Percentiles rank a stretch among this genome's conserved stretches.
Evolutionary conservation across 306 rosid genomes (phyloP).

Genomic region (Rosa multiflora): DNA sequence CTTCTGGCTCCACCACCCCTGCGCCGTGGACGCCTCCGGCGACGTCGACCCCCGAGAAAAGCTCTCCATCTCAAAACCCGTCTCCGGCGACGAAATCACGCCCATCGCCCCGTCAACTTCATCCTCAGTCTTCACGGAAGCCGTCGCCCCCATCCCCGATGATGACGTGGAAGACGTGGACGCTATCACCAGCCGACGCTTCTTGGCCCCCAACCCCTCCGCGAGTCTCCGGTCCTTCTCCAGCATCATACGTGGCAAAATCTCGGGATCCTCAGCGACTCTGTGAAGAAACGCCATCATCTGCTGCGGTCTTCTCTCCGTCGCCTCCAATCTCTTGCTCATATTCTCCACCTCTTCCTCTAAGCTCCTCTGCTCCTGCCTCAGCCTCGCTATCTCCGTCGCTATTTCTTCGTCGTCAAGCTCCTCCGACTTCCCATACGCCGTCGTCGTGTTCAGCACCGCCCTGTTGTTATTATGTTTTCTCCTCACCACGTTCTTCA

Average conservation of each 20-base stretch:
- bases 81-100: conserved; percentile 46
- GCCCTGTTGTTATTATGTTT: conserved; percentile 27
- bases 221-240: conserved; percentile 33
- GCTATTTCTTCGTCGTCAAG: conserved; percentile 53
- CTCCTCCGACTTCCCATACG: conserved; percentile 35
- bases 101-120: conserved; percentile 39
- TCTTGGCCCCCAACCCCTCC: conserved; percentile 33
- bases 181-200: conserved; percentile 40
- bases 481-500: conserved; percentile 58
- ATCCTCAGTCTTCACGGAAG: conserved; percentile 43
- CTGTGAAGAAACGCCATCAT: conserved; percentile 77
- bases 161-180: conserved; percentile 47
- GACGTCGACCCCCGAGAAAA: conserved; percentile 28
- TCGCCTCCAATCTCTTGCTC: conserved; percentile 67
- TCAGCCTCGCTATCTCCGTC: conserved; percentile 65
- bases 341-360: conserved; percentile 64
- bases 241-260: conserved; percentile 48
- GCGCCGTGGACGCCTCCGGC: conserved; percentile 10
- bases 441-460: neutral
- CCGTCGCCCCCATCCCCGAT: conserved; percentile 26
- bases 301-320: conserved; percentile 77
- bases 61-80: conserved; percentile 41
- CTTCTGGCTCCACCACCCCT: conserved; percentile 37
- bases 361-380: conserved; percentile 64
- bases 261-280: conserved; percentile 72